Base-by-base conservation (phyloP, 164 flowering plant species). In the Cinnamomum chago region DNA sequence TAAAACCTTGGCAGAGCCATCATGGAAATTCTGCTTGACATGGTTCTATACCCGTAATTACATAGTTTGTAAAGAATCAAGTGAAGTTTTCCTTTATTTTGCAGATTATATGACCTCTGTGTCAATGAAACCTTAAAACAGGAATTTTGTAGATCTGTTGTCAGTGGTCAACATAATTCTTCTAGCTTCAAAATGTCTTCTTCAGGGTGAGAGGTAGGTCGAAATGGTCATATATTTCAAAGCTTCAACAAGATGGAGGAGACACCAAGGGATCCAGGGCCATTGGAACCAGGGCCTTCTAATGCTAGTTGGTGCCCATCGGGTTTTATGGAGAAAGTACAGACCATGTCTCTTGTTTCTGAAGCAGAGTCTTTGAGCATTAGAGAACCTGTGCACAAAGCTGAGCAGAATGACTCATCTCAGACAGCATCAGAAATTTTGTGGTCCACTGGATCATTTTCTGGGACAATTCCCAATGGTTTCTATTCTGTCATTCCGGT, bases 401-500 rank as follows among this genome's bases (percentile, higher is more conserved):
- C 40, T 78, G 88, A 84, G 72, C 83, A 84, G 70, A 85, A 88
- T 85, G 89, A 73, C 22, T 82, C 89, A 68, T 72, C 83, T 77
- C 87, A 82, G 66, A 85, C 73, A 33, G 97, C 95, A 66, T 92
- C 97, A 62, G 90, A 92, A 78, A 88, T 90, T 81, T 90, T 96
- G 30, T 94, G 99, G 98, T 84, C 78, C 58, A 91, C 90, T 68
- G 97, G 98, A 76, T 82, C 82, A 74, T 92, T 91, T 79, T 87
- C 92, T 80, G 93, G 88, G 67, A 86, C 86, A n/a, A 92, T 94
- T 71, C 97, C 99, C 27, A 85, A 91, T 89, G 98, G 99, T 64
- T 95, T 95, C 83, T 95, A 92, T 74, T 92, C 94, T 76, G 89
- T 92, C 75, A 80, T 89, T 78, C 92, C 92, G 79, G 98, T 95